Base-by-base conservation (phyloP, 768 basidiomycete species). In the Cyathus striatus region DNA sequence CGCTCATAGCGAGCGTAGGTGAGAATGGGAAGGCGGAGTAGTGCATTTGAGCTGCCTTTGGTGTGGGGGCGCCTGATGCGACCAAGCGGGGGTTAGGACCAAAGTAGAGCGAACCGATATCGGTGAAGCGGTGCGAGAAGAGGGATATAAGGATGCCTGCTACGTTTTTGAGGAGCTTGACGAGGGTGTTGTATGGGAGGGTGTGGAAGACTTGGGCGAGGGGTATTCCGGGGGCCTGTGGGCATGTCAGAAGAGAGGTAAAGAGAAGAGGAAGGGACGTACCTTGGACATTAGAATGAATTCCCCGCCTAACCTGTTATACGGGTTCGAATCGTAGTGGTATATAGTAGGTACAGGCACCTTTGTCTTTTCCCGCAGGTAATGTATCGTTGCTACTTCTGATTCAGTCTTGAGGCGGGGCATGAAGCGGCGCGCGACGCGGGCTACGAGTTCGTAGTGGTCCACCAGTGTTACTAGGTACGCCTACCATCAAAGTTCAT, bases 221-320 rank as follows among this genome's bases (percentile, higher is more conserved):
- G 2, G 87, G 81, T 22, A 88, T 72, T 10, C 89, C 89, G 2
- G 73, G 65, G 21, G 89, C 89, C 88, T 90, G 55, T 16, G 40
- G 40, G 46, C 43, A 48, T 45, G 35, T 37, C n/a, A 10, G 35
- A 14, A 37, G 14, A 20, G 35, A 14, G 20, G 18, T 14, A n/a
- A 37, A 38, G 48, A 32, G 26, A 23, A 30, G 16, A 36, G 27
- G 35, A 25, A 34, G n/a, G 25, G 37, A 64, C 75, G 34, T 47
- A 85, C 88, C 78, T 84, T 90, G 42, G 85, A 85, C 89, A 91
- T 89, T 47, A 92, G 58, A 49, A 91, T 88, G 52, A 82, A 91
- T 60, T 92, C 90, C 16, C 86, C 85, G 0, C 88, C 90, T 22
- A 92, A 70, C 10, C 85, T 79, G 57, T 92, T 91, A 59, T 79